These are phyloP conservation scores for Globisporangium paddicum DNA, from an alignment of 352 stramenopile species.

Conservation along the genomic window DNA sequence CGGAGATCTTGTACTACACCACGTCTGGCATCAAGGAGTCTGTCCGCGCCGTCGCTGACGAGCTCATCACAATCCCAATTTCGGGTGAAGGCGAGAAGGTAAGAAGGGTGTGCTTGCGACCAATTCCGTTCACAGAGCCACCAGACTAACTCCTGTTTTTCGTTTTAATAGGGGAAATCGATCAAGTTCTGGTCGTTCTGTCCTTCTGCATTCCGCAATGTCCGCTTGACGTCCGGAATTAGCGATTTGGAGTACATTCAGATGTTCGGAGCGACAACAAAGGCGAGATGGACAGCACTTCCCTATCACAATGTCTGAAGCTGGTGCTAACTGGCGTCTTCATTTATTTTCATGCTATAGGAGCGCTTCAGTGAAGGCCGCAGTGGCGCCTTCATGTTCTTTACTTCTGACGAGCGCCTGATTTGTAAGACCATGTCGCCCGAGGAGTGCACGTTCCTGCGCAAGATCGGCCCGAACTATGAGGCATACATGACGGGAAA, in stretches of 20 bases:
- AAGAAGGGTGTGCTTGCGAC: no score
- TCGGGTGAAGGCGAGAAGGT: slow-evolving; percentile 72
- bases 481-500: slow-evolving; percentile 83
- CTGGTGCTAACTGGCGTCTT: not conserved
- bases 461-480: slow-evolving; percentile 84
- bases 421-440: slow-evolving; percentile 91
- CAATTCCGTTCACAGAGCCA: not conserved
- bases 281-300: slow-evolving; percentile 22
- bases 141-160: not conserved
- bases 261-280: slow-evolving; percentile 83
- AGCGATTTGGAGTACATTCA: slow-evolving; percentile 76
- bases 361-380: slow-evolving; percentile 86
- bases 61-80: slow-evolving; percentile 76
- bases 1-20: slow-evolving; percentile 89
- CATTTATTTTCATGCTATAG: not conserved
- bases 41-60: slow-evolving; percentile 64
- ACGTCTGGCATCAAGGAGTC: slow-evolving; percentile 88
- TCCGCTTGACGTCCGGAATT: slow-evolving; percentile 81
- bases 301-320: not conserved
- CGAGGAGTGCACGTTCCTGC: slow-evolving; percentile 83
- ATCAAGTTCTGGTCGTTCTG: slow-evolving; percentile 89
- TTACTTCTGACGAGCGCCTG: slow-evolving; percentile 81
- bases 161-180: slow-evolving; percentile 38
- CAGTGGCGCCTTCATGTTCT: slow-evolving; percentile 92
- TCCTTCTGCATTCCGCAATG: slow-evolving; percentile 80